Conservation (phyloP, 163 green algal species). For the Volvox carteri region DNA sequence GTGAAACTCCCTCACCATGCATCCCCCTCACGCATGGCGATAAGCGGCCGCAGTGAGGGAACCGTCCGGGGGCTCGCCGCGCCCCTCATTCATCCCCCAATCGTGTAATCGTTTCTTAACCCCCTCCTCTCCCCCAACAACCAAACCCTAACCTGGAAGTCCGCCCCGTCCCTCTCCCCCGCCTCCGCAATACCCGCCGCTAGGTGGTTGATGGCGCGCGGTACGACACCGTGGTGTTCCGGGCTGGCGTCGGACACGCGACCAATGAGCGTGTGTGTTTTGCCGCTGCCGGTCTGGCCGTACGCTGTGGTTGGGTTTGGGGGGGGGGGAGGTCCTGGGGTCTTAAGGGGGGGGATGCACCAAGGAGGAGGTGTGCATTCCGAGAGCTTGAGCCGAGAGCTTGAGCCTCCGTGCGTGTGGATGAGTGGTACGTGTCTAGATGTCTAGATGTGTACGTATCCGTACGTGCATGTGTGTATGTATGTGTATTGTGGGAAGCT, state of each 20-base stretch:
- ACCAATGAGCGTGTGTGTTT: conserved; percentile 86
- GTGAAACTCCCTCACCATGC: too few relatives aligned
- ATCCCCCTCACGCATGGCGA: too few relatives aligned
- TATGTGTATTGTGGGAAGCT: too few relatives aligned
- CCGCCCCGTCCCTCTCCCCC: conserved; percentile 54
- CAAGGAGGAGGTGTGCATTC: too few relatives aligned
- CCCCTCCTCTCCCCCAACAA: neutral
- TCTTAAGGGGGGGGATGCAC: too few relatives aligned
- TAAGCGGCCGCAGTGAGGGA: too few relatives aligned
- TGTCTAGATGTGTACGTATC: too few relatives aligned
- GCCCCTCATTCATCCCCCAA: neutral
- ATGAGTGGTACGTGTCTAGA: too few relatives aligned
- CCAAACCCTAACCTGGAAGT: conserved; percentile 69
- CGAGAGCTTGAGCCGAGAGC: too few relatives aligned
- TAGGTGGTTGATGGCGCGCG: conserved; percentile 75
- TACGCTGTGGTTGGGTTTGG: conserved; percentile 49
- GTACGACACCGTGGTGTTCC: conserved; percentile 76
- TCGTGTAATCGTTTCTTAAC: neutral
- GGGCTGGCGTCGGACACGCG: conserved; percentile 48
- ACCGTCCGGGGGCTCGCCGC: too few relatives aligned
- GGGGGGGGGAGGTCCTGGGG: neutral
- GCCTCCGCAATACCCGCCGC: conserved; percentile 67
- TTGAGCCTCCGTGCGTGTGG: too few relatives aligned
- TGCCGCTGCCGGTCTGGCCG: conserved; percentile 83
- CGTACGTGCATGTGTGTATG: too few relatives aligned